Conservation (phyloP, 352 stramenopile species). For the Pythium rishiriense region DNA sequence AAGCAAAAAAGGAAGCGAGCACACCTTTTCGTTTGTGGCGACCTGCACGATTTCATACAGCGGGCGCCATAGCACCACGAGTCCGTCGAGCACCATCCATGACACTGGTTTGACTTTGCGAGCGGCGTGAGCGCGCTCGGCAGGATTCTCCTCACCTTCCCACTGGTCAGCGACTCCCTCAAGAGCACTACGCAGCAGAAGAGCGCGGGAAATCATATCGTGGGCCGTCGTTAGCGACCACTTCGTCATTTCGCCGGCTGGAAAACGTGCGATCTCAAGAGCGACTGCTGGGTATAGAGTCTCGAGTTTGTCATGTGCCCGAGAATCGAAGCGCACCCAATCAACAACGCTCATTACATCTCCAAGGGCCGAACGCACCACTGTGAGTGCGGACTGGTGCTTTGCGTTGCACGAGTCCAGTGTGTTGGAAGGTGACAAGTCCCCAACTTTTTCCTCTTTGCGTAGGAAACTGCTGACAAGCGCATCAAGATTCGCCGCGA, state of each 20-base stretch:
- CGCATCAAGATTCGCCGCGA: conserved; percentile 11
- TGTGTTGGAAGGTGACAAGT: neutral
- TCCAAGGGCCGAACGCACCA: neutral
- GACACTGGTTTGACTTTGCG: neutral
- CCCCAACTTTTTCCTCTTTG: neutral
- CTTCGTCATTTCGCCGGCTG: neutral
- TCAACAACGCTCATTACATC: conserved; percentile 11
- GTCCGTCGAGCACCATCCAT: conserved; percentile 37
- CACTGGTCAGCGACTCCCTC: conserved; percentile 11
- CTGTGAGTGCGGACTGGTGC: neutral
- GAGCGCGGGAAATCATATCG: conserved; percentile 15
- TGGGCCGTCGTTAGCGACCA: conserved; percentile 18
- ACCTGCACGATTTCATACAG: conserved; percentile 48
- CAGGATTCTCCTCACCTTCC: neutral
- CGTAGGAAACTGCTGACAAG: conserved; percentile 2
- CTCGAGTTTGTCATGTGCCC: neutral
- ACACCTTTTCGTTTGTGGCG: conserved; percentile 33
- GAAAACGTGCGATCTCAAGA: conserved; percentile 6
- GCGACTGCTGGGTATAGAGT: conserved; percentile 1
- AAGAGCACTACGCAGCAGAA: conserved; percentile 10
- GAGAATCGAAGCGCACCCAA: conserved; percentile 8
- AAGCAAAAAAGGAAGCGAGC: conserved; percentile 39
- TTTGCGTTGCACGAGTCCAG: neutral
- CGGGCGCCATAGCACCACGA: conserved; percentile 40
- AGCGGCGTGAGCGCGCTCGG: neutral